Evolutionary conservation across 306 rosid species (phyloP).

Genomic region (Vigna reflexopilosa): DNA sequence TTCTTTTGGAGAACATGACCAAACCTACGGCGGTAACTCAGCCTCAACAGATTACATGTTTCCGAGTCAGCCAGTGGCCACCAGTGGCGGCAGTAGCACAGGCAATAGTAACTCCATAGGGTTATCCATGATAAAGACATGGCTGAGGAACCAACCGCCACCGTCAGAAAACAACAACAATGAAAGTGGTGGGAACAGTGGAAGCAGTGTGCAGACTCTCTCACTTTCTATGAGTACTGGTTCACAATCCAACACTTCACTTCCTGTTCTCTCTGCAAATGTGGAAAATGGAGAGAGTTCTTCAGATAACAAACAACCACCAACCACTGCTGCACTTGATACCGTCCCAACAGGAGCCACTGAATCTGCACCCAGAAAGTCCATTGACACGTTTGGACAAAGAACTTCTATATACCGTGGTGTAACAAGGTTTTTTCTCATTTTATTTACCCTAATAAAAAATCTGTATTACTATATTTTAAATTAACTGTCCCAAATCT

Average conservation of each 20-base stretch:
- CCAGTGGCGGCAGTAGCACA: neutral
- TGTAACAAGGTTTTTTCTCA: conserved; percentile 70
- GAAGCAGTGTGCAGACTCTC: conserved; percentile 54
- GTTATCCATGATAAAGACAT: conserved; percentile 86
- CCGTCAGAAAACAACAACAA: conserved; percentile 37
- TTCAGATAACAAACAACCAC: conserved; percentile 58
- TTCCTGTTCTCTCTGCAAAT: conserved; percentile 50
- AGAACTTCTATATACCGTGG: conserved; percentile 98
- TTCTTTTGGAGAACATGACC: conserved; percentile 63
- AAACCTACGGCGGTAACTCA: conserved; percentile 33
- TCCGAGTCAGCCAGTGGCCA: conserved; percentile 39
- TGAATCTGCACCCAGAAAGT: conserved; percentile 65
- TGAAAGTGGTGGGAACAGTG: conserved; percentile 1
- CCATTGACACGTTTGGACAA: conserved; percentile 90
- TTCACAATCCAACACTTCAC: conserved; percentile 56
- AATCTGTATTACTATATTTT: neutral
- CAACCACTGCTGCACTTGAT: conserved; percentile 32
- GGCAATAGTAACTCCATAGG: conserved; percentile 60
- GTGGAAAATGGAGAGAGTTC: conserved; percentile 54
- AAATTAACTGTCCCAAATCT: neutral
- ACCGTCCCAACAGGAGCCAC: conserved; percentile 40
- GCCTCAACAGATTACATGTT: conserved; percentile 49
- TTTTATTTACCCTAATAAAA: neutral
- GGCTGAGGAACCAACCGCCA: conserved; percentile 81
- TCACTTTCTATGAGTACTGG: conserved; percentile 91